phyloP scores from a whole-genome alignment of 495 filamentous ascomycete species.

The Talaromyces proteolyticus region DNA sequence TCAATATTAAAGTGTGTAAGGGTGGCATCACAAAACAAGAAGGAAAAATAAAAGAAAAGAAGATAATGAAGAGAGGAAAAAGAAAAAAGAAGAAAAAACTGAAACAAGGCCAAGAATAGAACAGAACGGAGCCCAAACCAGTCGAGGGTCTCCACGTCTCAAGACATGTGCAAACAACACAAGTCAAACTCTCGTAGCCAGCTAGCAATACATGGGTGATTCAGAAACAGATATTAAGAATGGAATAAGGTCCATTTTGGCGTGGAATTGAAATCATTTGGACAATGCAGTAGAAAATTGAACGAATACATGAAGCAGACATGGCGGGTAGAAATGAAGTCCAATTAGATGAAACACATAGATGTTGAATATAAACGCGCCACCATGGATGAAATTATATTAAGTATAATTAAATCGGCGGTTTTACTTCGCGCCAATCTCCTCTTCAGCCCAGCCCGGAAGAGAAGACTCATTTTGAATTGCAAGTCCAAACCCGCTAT shows the following conservation, averaged over 20 bases:
- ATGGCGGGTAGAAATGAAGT: conserved; percentile 8
- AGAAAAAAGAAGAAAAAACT: conserved; percentile 16
- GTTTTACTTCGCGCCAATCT: conserved; percentile 49
- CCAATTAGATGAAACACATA: conserved; percentile 19
- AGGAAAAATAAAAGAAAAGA: background rate
- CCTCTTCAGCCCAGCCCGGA: conserved; percentile 62
- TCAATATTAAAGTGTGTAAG: background rate
- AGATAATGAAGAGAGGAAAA: conserved; percentile 8
- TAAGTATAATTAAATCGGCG: conserved; percentile 15
- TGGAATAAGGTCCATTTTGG: conserved; percentile 3
- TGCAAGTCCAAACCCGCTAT: conserved; percentile 54
- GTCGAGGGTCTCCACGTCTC: conserved; percentile 17
- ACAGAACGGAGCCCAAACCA: conserved; percentile 16
- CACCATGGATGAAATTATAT: conserved; percentile 1
- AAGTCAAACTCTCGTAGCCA: conserved; percentile 29
- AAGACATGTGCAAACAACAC: conserved; percentile 10
- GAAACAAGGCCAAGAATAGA: conserved; percentile 8
- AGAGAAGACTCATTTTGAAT: conserved; percentile 60
- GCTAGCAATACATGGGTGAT: conserved; percentile 39
- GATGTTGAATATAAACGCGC: conserved; percentile 4
- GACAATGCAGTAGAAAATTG: conserved; percentile 9
- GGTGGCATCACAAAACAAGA: background rate
- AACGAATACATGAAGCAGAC: conserved; percentile 20
- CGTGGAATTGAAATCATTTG: conserved; percentile 5
- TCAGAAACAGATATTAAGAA: conserved; percentile 13